Evolutionary conservation across 2,329 filamentous ascomycete species (phyloP), one percentile per base, ranked within the genome.

Genomic region (Tolypocladium pustulatum): DNA sequence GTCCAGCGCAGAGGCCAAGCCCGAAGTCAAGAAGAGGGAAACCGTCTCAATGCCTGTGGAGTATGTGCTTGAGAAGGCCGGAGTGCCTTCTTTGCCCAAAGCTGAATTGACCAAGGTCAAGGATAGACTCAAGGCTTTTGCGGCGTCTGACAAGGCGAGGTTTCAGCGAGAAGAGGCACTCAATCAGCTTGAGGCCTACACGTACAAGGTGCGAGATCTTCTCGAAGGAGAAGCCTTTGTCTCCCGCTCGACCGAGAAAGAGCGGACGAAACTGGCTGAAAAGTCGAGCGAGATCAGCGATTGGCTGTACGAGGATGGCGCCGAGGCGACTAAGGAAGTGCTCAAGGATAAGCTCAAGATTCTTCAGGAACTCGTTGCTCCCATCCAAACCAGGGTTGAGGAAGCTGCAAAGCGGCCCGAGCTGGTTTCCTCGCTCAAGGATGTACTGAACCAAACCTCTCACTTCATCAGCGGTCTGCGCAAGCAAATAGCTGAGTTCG

Each of bases 111-210:
- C 76, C 63, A 72, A 78, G 67, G 66, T 80, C 72, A 86, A 88
- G 70, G 82, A 89, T 65, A 87, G 90, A 52, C 82, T 99, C 51
- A 81, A 85, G 66, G 87, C 90, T 5, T 97, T 99, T 66, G 91
- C 95, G 64, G 79, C 83, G 32, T 96, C 93, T 2, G 94, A 99
- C 73, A 83, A 82, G 64, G 84, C 88, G 34, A 88, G 92, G 56
- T 75, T 85, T 40, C 78, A 85, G 59, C 85, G 92, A 37, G 92
- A 97, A 70, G 93, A 97, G 71, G 85, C 90, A 1, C 78, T 97
- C 59, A 99, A 97, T 74, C 88, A 89, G 63, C 84, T 99, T n/a
- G 94, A 99, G 73, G 87, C 83, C 15, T 97, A 89, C 73, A 96
- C 93, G 17, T 99, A 99, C 79, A 88, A 86, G 67, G 83, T 89